Percentiles rank a stretch among this genome's conserved stretches.
Conservation (phyloP, 345 rosid genomes). For the Hypericum androsaemum region DNA sequence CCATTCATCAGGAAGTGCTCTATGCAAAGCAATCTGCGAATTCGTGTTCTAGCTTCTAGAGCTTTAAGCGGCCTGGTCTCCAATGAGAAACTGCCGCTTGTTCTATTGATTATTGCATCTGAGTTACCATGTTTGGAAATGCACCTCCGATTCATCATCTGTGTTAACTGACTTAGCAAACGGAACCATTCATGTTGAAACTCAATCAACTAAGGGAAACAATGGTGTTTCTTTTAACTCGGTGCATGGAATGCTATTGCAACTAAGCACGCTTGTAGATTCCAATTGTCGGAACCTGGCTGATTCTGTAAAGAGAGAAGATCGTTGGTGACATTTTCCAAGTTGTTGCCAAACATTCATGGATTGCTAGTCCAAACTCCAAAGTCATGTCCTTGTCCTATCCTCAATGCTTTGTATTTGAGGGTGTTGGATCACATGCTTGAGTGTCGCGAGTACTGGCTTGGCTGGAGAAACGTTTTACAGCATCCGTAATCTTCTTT, state of each 20-base stretch:
- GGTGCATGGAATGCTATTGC: constrained; percentile 78
- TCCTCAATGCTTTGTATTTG: constrained; percentile 62
- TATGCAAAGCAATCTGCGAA: constrained; percentile 69
- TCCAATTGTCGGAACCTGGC: constrained; percentile 68
- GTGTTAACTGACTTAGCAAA: too few species aligned
- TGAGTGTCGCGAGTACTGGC: constrained; percentile 48
- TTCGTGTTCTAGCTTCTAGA: constrained; percentile 87
- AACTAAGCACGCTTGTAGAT: constrained; percentile 67
- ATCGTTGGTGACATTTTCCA: constrained; percentile 51
- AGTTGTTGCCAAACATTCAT: constrained; percentile 43
- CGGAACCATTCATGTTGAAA: constrained; percentile 9
- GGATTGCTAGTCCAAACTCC: constrained; percentile 87
- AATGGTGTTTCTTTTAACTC: constrained; percentile 43
- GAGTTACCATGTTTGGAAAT: constrained; percentile 37
- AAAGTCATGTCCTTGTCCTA: constrained; percentile 65
- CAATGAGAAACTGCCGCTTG: constrained; percentile 66
- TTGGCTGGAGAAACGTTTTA: constrained; percentile 25
- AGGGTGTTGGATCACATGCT: constrained; percentile 74
- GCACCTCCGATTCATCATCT: too few species aligned
- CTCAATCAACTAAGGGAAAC: constrained; percentile 20
- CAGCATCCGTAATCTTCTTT: constrained; percentile 38
- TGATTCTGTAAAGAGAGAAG: constrained; percentile 67
- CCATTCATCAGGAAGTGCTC: constrained; percentile 89
- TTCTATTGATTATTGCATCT: constrained; percentile 54
- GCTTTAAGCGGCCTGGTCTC: constrained; percentile 89